Evolutionary conservation across 805 yeast genomes (phyloP), one percentile per base, ranked within the genome.

Genomic region (Suhomyces faveliae): DNA sequence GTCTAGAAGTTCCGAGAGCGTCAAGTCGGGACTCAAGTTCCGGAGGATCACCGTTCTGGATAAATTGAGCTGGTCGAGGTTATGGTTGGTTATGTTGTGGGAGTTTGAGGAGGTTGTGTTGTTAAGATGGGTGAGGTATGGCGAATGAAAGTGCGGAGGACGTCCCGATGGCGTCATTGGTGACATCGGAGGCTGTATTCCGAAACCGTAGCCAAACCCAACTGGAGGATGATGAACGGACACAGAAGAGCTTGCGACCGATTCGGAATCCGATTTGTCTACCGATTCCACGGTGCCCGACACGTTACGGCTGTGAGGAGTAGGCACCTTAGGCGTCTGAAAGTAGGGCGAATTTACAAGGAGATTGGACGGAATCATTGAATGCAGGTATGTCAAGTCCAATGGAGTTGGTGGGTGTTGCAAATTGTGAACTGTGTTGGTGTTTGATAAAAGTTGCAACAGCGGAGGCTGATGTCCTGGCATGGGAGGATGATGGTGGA

Each of bases 361-460:
- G 44, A 84, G 63, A 55, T 83, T 85, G 13, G 84, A 68, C 1
- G 90, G 90, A 15, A 84, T 65, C 72, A 84, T 73, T 11, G 84
- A 77, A 4, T 80, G 77, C 7, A 85, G 83, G 56, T 82, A 83
- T 3, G 77, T 66, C 48, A 77, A 61, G 58, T 84, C 88, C 55
- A 82, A 74, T 1, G 89, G 87, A 2, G 85, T 76, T 62, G 29
- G 30, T 3, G 47, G 47, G 20, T 25, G 47, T 15, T 35, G 42
- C 37, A 33, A 33, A 22, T 43, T 33, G 19, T 22, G 40, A n/a
- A 42, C 24, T 27, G 47, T 33, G 38, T 17, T 20, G n/a, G 47
- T 24, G 39, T 17, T 20, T 9, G 35, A 19, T 19, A 29, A 45
- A 22, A 21, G 33, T 19, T 39, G 43, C 19, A 19, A 17, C 24